A percentile compares a stretch with the other conserved stretches of the same genome.
phyloP scores from a whole-genome alignment of 2,329 filamentous ascomycete genomes.

The Penicillium sp. region DNA sequence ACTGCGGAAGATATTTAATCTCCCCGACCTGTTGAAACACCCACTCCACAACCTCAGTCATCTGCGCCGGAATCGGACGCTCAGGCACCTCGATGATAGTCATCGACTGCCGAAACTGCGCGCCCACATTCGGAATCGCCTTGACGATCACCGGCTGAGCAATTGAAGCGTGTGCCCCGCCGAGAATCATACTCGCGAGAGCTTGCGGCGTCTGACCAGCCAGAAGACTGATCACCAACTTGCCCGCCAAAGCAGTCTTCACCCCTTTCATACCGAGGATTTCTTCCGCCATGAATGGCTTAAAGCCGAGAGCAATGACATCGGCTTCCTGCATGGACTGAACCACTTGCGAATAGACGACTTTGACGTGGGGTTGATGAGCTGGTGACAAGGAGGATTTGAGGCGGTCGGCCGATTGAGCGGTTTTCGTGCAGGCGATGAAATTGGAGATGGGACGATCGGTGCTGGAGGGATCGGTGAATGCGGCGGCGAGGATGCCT shows the following conservation, averaged over 20 bases:
- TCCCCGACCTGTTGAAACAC: constrained; percentile 51
- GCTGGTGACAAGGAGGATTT: constrained; percentile 23
- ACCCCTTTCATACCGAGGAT: constrained; percentile 38
- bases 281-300: constrained; percentile 41
- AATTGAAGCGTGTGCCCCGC: constrained; percentile 5
- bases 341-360: constrained; percentile 32
- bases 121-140: constrained; percentile 45
- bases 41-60: constrained; percentile 29
- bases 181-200: constrained; percentile 11
- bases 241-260: constrained; percentile 37
- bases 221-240: constrained; percentile 47
- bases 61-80: constrained; percentile 38
- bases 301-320: constrained; percentile 44
- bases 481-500: constrained; percentile 27
- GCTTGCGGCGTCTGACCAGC: constrained; percentile 42
- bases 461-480: constrained; percentile 3
- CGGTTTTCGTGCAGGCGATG: constrained; percentile 40
- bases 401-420: constrained; percentile 33
- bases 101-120: constrained; percentile 42
- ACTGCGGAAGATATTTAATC: constrained; percentile 47
- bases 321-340: constrained; percentile 33
- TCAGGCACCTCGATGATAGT: constrained; percentile 47
- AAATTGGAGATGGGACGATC: constrained; percentile 22
- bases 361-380: constrained; percentile 28
- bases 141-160: constrained; percentile 30